Evolutionary conservation across 805 yeast species (phyloP), one percentile per base, ranked within the genome.

Genomic region (Pichia exigua): DNA sequence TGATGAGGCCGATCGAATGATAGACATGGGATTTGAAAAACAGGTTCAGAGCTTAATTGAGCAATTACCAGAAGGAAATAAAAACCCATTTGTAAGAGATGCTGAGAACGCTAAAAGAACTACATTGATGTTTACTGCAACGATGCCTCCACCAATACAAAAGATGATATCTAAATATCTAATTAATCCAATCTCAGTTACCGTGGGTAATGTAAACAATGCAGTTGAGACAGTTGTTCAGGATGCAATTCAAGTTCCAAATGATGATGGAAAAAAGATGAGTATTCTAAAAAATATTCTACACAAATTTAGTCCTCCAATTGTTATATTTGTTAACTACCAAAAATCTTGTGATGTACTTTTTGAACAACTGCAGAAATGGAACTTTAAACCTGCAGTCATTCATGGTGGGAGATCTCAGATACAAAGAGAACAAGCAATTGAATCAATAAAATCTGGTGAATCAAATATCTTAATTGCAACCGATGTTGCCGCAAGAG

Each of bases 1-100:
- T 72, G 99, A 92, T 70, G 99, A 92, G 68, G 96, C 97, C 2
- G 99, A 92, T 66, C 74, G 91, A 58, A 92, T 92, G 98, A 82
- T 92, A 43, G 96, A 90, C 65, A 77, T 92, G 79, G 97, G 97
- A 4, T 92, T 92, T 65, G 96, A 89, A 64, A 85, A 79, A 35
- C 89, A 89, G 61, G 78, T 92, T 45, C 77, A 75, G 22, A 73
- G 75, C 42, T 80, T 92, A 17, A 65, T 86, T 48, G 72, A 70
- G 4, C 70, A 70, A 39, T 70, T 87, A n/a, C 85, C 88, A 0
- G 66, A 65, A 0, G 64, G 68, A 2, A 75, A 75, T 48, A 53
- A 60, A 13, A 70, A 73, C 44, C 76, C 78, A 1, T 77, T 58
- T 42, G 69, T 58, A 41, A 49, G 38, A 30, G 54, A 56, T 2